phyloP scores from a whole-genome alignment of 23 red algal genomes.

The Agarophyton chilense region DNA sequence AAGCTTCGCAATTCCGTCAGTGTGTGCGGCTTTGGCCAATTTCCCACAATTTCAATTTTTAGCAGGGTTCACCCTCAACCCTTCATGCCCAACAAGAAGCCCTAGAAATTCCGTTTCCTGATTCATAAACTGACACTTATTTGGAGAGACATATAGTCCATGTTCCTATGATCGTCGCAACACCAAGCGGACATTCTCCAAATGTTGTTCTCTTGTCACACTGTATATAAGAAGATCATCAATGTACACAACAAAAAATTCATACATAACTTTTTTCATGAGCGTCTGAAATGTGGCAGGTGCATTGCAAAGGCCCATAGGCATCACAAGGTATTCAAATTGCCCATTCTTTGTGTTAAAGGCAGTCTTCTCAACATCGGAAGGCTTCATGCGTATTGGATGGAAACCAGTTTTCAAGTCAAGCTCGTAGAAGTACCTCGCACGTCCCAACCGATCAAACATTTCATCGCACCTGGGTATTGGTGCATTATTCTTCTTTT shows the following conservation, averaged over 20 bases:
- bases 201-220: conserved; percentile 21
- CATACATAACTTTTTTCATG: not conserved
- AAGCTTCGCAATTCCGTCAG: not conserved
- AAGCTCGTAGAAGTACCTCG: no score
- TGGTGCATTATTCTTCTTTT: not conserved
- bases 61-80: not conserved
- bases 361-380: conserved; percentile 15
- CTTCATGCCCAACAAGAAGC: not conserved
- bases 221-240: conserved; percentile 45
- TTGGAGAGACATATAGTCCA: not conserved
- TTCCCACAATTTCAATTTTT: not conserved
- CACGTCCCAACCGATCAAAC: no score
- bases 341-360: conserved; percentile 14
- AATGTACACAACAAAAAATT: not conserved
- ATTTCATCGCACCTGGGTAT: no score
- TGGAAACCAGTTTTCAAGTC: conserved; percentile 19
- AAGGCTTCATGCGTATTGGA: not conserved
- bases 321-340: conserved; percentile 12
- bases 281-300: conserved; percentile 16
- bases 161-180: not conserved
- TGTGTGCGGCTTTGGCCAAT: not conserved
- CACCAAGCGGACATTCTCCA: not conserved
- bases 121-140: no score
- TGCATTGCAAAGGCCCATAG: conserved; percentile 21
- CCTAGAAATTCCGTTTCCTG: conserved; percentile 19